phyloP scores from a whole-genome alignment of 352 stramenopile species.

The Saprolegnia parasitica region DNA sequence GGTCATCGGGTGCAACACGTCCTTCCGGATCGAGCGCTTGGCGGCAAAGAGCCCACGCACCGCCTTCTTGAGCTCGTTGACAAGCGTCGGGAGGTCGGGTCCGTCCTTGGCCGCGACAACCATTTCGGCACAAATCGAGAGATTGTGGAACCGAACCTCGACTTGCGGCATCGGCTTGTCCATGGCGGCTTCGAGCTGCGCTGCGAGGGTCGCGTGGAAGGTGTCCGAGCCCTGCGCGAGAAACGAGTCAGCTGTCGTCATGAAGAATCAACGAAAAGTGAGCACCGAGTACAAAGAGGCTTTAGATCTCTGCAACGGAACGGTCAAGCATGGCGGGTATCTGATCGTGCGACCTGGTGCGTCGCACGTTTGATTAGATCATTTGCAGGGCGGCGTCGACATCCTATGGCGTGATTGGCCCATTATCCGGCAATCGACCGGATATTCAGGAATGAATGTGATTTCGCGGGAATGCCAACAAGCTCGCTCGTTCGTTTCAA shows the following conservation, averaged over 20 bases:
- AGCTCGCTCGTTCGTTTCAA: too few relatives aligned
- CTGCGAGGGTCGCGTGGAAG: not conserved
- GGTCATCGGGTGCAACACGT: conserved; percentile 41
- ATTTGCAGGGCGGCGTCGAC: too few relatives aligned
- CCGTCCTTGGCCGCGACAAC: conserved; percentile 11
- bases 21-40: conserved; percentile 39
- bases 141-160: conserved; percentile 49
- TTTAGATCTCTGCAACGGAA: too few relatives aligned
- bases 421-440: too few relatives aligned
- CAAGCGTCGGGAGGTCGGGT: conserved; percentile 39
- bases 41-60: conserved; percentile 35
- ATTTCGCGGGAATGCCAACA: too few relatives aligned
- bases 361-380: too few relatives aligned
- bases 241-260: not conserved
- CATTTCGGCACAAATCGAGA: conserved; percentile 44
- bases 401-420: too few relatives aligned
- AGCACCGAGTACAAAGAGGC: too few relatives aligned
- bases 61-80: conserved; percentile 39
- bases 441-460: too few relatives aligned
- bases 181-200: conserved; percentile 35
- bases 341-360: too few relatives aligned
- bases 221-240: conserved; percentile 5
- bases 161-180: conserved; percentile 49
- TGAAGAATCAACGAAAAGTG: too few relatives aligned
- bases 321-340: too few relatives aligned